Conservation (phyloP, 768 basidiomycete species). For the Lactifluus subvellereus region DNA sequence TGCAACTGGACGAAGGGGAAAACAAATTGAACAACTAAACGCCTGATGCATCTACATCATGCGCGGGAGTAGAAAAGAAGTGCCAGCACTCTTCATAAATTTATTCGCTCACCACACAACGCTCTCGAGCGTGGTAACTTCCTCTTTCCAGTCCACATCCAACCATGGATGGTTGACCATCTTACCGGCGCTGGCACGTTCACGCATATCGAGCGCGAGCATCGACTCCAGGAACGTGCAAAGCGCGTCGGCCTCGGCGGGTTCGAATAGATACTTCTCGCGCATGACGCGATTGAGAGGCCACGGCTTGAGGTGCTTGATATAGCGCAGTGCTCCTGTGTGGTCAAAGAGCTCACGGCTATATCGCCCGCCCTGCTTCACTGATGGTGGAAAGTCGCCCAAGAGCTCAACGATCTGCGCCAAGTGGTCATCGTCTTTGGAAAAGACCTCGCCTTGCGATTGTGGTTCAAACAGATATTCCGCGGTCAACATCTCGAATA, state of each 20-base stretch:
- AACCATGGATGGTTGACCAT: conserved; percentile 77
- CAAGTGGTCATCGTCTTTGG: conserved; percentile 94
- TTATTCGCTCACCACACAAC: conserved; percentile 30
- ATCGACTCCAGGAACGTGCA: conserved; percentile 71
- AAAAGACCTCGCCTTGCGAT: conserved; percentile 71
- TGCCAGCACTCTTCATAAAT: conserved; percentile 5
- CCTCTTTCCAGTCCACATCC: conserved; percentile 30
- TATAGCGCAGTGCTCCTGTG: conserved; percentile 64
- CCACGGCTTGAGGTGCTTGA: conserved; percentile 71
- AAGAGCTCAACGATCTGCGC: conserved; percentile 91
- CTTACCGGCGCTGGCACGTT: conserved; percentile 65
- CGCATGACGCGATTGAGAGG: conserved; percentile 77
- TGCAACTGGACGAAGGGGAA: not conserved
- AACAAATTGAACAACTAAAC: not conserved
- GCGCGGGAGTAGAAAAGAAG: not conserved
- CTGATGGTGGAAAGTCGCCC: conserved; percentile 65
- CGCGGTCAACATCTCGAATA: conserved; percentile 86
- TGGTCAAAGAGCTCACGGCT: conserved; percentile 77
- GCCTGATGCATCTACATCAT: not conserved
- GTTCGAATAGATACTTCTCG: conserved; percentile 79
- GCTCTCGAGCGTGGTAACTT: conserved; percentile 29
- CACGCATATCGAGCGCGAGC: conserved; percentile 63
- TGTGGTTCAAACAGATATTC: conserved; percentile 92
- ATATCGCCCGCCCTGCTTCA: conserved; percentile 81
- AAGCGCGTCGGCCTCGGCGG: conserved; percentile 49